Evolutionary conservation across 805 yeast genomes (phyloP).

Genomic region (Sugiyamaella chiloensis): DNA sequence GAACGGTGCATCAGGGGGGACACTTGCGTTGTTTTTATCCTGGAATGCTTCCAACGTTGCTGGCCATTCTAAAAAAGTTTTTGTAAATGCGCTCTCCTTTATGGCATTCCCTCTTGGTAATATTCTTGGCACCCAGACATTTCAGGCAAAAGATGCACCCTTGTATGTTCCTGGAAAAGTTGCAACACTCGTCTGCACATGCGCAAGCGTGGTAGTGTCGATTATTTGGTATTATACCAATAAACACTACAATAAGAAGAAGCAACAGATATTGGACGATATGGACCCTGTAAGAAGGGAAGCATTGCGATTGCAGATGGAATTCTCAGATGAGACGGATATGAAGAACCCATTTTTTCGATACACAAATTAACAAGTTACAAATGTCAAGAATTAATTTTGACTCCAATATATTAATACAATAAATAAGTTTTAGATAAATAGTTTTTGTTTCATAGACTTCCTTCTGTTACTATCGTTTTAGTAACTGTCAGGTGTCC

Average conservation of each 20-base stretch:
- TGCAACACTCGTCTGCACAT: slow-evolving; percentile 41
- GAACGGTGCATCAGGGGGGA: not conserved
- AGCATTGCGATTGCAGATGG: not conserved
- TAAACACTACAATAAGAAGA: slow-evolving; percentile 42
- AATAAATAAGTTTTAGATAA: too few relatives aligned
- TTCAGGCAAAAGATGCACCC: slow-evolving; percentile 57
- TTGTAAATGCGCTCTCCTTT: slow-evolving; percentile 54
- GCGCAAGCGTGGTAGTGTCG: slow-evolving; percentile 39
- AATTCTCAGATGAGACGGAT: slow-evolving; percentile 38
- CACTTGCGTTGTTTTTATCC: not conserved
- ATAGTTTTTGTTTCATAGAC: too few relatives aligned
- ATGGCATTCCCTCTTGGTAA: slow-evolving; percentile 68
- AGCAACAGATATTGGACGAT: slow-evolving; percentile 33
- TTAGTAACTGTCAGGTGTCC: too few relatives aligned
- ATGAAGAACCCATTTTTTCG: slow-evolving; percentile 52
- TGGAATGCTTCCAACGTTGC: slow-evolving; percentile 48
- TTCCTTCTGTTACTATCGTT: too few relatives aligned
- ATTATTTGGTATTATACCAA: slow-evolving; percentile 32
- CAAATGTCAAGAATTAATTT: too few relatives aligned
- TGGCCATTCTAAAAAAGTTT: slow-evolving; percentile 67
- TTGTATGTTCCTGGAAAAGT: slow-evolving; percentile 52
- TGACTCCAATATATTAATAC: too few relatives aligned
- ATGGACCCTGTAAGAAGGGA: not conserved
- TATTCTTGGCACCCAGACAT: slow-evolving; percentile 70
- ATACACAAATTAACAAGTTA: slow-evolving; percentile 28